Evolutionary conservation across 169 alveolate species (phyloP), one percentile per base, ranked within the genome.

Genomic region (Plasmodium malariae): DNA sequence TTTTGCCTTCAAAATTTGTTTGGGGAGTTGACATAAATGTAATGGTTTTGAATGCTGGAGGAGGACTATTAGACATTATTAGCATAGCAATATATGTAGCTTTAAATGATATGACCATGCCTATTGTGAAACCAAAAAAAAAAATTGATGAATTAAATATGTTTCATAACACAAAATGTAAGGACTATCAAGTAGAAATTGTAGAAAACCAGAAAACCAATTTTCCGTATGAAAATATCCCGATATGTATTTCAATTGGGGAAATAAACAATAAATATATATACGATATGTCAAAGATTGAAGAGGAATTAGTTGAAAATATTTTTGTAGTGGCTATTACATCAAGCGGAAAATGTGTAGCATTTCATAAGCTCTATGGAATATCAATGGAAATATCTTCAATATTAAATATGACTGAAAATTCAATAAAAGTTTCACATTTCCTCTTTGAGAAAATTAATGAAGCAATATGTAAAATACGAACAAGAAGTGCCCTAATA

Each of bases 31-130:
- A 80, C 57, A 55, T 93, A 45, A 94, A 89, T 76, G 92, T 87
- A 69, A 87, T 87, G 94, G 93, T 93, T 57, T 62, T 93, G 19
- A 91, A 93, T 67, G 80, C 91, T 28, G 96, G 96, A 36, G 96
- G 96, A 30, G 87, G 93, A 24, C 17, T 83, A 36, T 17, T 89
- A 49, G 96, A 93, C 73, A 94, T 94, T 36, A 70, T 92, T 11
- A 93, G 96, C 37, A 85, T 93, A 60, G 96, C 94, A 21, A 88
- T 92, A 30, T 62, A 92, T 26, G 86, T 74, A 34, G 94, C 96
- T 36, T 60, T 93, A 51, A 88, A 90, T 30, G 86, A 92, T 51
- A 91, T 92, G 28, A 26, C 34, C n/a, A 48, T 93, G 5, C 96
- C 96, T 30, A 63, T 78, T 32, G 92, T 93, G n/a, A 68, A 72